Conservation (phyloP, 768 basidiomycete species). For the Pilatotrama ljubarskyi region DNA sequence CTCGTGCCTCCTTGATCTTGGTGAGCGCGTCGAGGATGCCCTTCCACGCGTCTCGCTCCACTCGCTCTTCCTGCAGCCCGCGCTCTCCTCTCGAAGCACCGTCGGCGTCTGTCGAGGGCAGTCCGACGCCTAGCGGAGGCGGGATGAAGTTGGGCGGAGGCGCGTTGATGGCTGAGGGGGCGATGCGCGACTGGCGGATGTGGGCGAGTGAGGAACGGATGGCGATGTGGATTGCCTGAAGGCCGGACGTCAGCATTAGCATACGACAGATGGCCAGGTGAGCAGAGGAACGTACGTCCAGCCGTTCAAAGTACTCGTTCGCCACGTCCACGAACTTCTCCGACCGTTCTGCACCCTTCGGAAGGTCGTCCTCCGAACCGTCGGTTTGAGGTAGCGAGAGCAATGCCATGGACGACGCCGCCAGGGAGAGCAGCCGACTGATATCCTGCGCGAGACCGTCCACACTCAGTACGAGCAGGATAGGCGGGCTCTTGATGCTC, state of each 20-base stretch:
- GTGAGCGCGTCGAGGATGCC: slow-evolving; percentile 68
- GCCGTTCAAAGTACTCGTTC: slow-evolving; percentile 81
- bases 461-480: background rate
- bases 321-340: slow-evolving; percentile 85
- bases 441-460: slow-evolving; percentile 58
- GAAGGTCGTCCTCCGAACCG: slow-evolving; percentile 61
- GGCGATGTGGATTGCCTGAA: slow-evolving; percentile 70
- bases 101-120: slow-evolving; percentile 46
- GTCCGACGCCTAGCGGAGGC: slow-evolving; percentile 75
- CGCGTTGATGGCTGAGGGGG: slow-evolving; percentile 85
- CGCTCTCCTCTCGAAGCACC: slow-evolving; percentile 35
- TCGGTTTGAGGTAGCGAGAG: slow-evolving; percentile 85
- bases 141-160: slow-evolving; percentile 73
- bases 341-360: slow-evolving; percentile 80
- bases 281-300: slow-evolving; percentile 55
- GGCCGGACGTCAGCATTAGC: slow-evolving; percentile 1
- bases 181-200: slow-evolving; percentile 78
- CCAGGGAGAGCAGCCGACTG: slow-evolving; percentile 69
- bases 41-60: slow-evolving; percentile 77
- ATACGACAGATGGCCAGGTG: background rate
- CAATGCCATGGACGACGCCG: slow-evolving; percentile 76
- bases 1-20: slow-evolving; percentile 54
- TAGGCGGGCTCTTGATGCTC: background rate
- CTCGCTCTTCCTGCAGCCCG: slow-evolving; percentile 75
- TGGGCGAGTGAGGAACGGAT: slow-evolving; percentile 81